A percentile compares a stretch with the other conserved stretches of the same genome.
These are phyloP conservation scores for Leishmania gerbilli DNA, from an alignment of 208 protist genomes.

Conservation along the genomic window DNA sequence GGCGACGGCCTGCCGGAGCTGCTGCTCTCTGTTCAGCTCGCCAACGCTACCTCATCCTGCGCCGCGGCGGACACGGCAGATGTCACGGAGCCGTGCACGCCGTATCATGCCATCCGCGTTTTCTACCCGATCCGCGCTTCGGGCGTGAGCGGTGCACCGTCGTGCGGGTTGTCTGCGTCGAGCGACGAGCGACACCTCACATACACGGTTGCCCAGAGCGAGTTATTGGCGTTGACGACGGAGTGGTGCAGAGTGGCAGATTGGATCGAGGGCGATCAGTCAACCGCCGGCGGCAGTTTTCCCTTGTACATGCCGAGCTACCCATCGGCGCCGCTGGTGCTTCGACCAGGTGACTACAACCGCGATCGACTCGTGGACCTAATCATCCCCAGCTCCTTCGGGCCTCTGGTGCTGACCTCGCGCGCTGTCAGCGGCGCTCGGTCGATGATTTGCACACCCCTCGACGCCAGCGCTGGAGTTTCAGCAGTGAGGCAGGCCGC, in stretches of 20 bases:
- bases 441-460: slow-evolving; percentile 17
- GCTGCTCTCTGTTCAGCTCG: slow-evolving; percentile 39
- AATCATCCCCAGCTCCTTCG: slow-evolving; percentile 60
- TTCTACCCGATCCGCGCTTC: slow-evolving; percentile 22
- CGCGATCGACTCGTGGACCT: slow-evolving; percentile 63
- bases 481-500: slow-evolving; percentile 16
- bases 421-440: slow-evolving; percentile 5
- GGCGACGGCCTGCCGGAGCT: slow-evolving; percentile 64
- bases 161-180: not conserved
- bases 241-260: slow-evolving; percentile 20
- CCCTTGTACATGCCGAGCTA: slow-evolving; percentile 30
- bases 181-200: slow-evolving; percentile 6
- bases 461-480: slow-evolving; percentile 12
- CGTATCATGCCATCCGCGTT: slow-evolving; percentile 26
- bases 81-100: slow-evolving; percentile 10
- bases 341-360: slow-evolving; percentile 64
- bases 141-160: slow-evolving; percentile 6
- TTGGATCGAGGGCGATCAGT: not conserved
- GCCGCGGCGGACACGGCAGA: slow-evolving; percentile 10
- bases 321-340: slow-evolving; percentile 39
- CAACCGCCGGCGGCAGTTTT: not conserved
- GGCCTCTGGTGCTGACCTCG: slow-evolving; percentile 53
- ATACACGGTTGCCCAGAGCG: slow-evolving; percentile 15
- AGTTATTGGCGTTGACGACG: slow-evolving; percentile 21
- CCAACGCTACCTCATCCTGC: slow-evolving; percentile 9